These are phyloP conservation scores for Ramularia endophylla DNA, from an alignment of 2,329 filamentous ascomycete species.

Conservation along the genomic window DNA sequence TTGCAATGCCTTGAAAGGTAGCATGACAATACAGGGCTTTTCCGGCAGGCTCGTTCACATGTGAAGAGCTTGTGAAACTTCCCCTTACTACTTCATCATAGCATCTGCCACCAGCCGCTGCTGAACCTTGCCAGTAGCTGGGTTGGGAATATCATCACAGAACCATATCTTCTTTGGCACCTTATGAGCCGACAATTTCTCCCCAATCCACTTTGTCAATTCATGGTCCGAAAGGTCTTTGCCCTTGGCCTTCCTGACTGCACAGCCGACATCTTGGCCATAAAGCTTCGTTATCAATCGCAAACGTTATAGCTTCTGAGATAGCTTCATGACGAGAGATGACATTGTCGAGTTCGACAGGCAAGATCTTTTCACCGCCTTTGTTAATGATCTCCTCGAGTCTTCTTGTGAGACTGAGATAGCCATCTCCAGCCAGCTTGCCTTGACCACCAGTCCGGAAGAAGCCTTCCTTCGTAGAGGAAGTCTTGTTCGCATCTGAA, in stretches of 20 bases:
- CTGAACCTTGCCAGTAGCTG: too few relatives aligned
- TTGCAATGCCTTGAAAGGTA: too few relatives aligned
- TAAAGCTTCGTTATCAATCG: slow-evolving; percentile 75
- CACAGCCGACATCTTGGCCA: slow-evolving; percentile 73
- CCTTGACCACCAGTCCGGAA: slow-evolving; percentile 87
- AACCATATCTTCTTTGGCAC: slow-evolving; percentile 71
- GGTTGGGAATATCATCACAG: too few relatives aligned
- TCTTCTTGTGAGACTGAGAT: slow-evolving; percentile 75
- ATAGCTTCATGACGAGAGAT: slow-evolving; percentile 65
- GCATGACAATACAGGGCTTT: too few relatives aligned
- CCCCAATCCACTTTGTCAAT: slow-evolving; percentile 61
- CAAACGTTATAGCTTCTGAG: slow-evolving; percentile 75
- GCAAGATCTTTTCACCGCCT: slow-evolving; percentile 81
- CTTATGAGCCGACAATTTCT: slow-evolving; percentile 75
- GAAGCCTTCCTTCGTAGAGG: slow-evolving; percentile 66
- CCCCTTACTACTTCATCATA: too few relatives aligned
- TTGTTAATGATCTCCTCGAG: slow-evolving; percentile 94
- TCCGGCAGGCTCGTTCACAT: too few relatives aligned
- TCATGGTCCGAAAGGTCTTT: slow-evolving; percentile 49
- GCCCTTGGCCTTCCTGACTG: slow-evolving; percentile 68
- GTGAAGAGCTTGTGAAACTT: too few relatives aligned
- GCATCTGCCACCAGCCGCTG: too few relatives aligned
- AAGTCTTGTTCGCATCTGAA: slow-evolving; percentile 62
- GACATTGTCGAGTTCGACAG: slow-evolving; percentile 80
- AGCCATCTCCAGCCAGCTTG: slow-evolving; percentile 70